Evolutionary conservation across 495 filamentous ascomycete genomes (phyloP).

Genomic region (Xylaria scruposa): DNA sequence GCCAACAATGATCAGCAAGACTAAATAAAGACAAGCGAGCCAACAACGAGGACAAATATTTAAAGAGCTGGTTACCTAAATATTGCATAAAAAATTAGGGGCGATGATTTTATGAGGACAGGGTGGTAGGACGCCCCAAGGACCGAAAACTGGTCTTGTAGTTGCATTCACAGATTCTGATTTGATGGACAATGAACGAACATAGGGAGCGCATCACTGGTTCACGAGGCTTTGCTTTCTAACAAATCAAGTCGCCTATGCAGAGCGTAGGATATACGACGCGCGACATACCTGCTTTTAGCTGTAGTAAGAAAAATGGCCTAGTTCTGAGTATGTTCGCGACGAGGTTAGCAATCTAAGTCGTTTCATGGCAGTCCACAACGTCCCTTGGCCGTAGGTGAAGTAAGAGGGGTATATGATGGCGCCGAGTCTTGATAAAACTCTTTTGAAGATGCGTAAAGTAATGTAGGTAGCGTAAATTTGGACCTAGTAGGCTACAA

Average conservation of each 20-base stretch:
- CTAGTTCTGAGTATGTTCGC: not conserved
- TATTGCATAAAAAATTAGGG: not conserved
- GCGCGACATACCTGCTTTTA: not conserved
- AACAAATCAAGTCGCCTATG: not conserved
- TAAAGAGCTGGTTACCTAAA: not conserved
- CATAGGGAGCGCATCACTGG: not conserved
- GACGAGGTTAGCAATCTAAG: not conserved
- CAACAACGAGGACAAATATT: not conserved
- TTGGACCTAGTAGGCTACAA: not conserved
- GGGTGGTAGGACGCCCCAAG: not conserved
- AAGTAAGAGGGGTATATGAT: not conserved
- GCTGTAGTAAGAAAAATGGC: not conserved
- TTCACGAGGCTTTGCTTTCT: not conserved
- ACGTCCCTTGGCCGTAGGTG: not conserved
- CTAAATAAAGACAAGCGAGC: not conserved
- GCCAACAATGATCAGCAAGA: not conserved
- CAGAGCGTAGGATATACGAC: not conserved
- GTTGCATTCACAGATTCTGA: slow-evolving; percentile 2
- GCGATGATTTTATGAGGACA: not conserved
- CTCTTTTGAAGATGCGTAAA: not conserved
- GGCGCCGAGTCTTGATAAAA: not conserved
- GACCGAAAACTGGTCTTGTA: not conserved
- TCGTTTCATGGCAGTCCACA: not conserved
- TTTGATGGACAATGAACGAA: not conserved
- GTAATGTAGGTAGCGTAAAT: not conserved